These are phyloP conservation scores for Xylaria venustula DNA, from an alignment of 495 filamentous ascomycete species.

Conservation along the genomic window DNA sequence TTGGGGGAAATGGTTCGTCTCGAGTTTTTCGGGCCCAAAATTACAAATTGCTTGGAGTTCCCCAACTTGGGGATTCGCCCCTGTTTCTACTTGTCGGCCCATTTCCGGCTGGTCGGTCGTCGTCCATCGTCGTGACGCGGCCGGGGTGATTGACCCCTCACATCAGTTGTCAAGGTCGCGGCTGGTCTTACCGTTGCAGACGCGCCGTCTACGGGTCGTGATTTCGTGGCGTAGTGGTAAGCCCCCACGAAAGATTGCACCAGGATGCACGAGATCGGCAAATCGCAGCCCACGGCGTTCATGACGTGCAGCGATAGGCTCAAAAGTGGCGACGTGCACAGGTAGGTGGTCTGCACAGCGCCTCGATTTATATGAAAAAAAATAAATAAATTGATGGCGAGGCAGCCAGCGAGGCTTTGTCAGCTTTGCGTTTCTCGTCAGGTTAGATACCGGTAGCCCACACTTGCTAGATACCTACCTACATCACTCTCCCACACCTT, in stretches of 20 bases:
- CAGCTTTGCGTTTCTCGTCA: not conserved
- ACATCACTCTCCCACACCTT: not conserved
- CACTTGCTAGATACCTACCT: no score
- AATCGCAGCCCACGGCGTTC: constrained; percentile 10
- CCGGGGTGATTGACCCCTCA: not conserved
- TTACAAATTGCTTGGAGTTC: not conserved
- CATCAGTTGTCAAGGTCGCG: not conserved
- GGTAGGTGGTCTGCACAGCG: not conserved
- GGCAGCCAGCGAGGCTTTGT: constrained; percentile 2
- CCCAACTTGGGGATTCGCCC: not conserved
- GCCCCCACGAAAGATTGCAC: constrained; percentile 10
- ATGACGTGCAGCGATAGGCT: constrained; percentile 19
- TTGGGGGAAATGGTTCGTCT: not conserved
- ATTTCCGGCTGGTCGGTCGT: no score
- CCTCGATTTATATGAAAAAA: not conserved
- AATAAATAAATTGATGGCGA: not conserved
- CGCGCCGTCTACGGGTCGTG: constrained; percentile 2
- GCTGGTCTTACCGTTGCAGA: not conserved
- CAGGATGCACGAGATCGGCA: constrained; percentile 12
- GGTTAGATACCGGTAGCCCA: no score
- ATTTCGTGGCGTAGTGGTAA: constrained; percentile 5
- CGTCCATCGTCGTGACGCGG: not conserved
- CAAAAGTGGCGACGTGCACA: constrained; percentile 8
- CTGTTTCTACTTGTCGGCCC: not conserved
- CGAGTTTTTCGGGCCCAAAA: not conserved